Evolutionary conservation across 2,329 filamentous ascomycete genomes (phyloP), one percentile per base, ranked within the genome.

Genomic region (Aspergillus chevalieri): DNA sequence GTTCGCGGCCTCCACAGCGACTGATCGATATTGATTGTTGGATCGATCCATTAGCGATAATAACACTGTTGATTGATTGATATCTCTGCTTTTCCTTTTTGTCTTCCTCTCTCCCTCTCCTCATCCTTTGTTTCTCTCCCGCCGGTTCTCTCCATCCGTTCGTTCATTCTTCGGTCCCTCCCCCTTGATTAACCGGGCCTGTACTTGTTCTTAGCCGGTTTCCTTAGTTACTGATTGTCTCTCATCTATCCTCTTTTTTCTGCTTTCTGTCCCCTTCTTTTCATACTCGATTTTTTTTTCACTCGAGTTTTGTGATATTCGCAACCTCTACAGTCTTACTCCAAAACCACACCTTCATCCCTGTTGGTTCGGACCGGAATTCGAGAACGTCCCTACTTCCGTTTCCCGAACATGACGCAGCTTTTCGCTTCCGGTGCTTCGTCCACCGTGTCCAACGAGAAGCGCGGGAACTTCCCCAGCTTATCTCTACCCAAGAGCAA

Each of bases 381-480:
- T 22, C 28, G n/a, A 45, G 26, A 17, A 8, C 42, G 22, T 45
- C 28, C 8, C 22, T 22, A 14, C 26, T 19, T 21, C 42, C 38
- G 19, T 12, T 17, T 47, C 19, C 43, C 57, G 61, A 54, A 15
- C 52, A 74, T 73, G 71, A 74, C 71, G 52, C 70, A 74, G 58
- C 62, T 74, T 47, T 72, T 73, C 57, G 65, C 65, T 52, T 69
- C 67, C 46, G 65, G 55, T 48, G 62, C 69, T 54, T 30, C 26
- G 26, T 64, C 70, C 52, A 59, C 65, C 43, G 70, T 72, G 65
- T 60, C 70, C 50, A 70, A 68, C 52, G 72, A 75, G 63, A 73
- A 73, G 59, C 72, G 72, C 56, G 65, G 65, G 48, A 75, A 73
- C 56, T 74, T 75, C 55, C 67, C 72, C 49, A 63, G 70, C 57